These are phyloP conservation scores for Litchi chinensis DNA, from an alignment of 345 rosid genomes.

Conservation along the genomic window DNA sequence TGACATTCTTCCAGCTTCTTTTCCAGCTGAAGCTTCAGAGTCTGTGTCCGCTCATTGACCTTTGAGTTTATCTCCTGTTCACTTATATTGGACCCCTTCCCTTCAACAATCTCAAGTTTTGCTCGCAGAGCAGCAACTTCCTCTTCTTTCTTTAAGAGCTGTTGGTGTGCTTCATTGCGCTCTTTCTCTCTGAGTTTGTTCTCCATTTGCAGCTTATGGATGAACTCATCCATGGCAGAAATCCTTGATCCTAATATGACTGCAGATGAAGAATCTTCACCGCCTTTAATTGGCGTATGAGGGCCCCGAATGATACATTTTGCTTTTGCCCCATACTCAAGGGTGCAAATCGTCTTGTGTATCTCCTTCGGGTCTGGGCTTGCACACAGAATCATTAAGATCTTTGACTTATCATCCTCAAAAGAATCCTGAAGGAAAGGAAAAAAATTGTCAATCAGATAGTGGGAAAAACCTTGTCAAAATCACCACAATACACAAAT, in stretches of 20 bases:
- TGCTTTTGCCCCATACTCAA: constrained; percentile 98
- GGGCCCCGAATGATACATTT: constrained; percentile 93
- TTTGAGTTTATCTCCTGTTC: constrained; percentile 79
- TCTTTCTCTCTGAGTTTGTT: constrained; percentile 82
- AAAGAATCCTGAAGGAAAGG: constrained; percentile 77
- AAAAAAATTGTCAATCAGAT: not conserved
- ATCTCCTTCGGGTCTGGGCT: constrained; percentile 95
- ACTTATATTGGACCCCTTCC: constrained; percentile 49
- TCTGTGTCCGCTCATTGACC: constrained; percentile 64
- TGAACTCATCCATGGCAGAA: constrained; percentile 92
- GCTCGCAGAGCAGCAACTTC: constrained; percentile 72
- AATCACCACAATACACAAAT: constrained; percentile 5
- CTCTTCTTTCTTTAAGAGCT: constrained; percentile 78
- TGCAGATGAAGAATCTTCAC: constrained; percentile 67
- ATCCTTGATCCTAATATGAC: constrained; percentile 69
- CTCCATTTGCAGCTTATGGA: constrained; percentile 80
- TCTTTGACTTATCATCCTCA: constrained; percentile 94
- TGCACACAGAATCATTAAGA: constrained; percentile 92
- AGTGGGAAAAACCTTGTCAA: not conserved
- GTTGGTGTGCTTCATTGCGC: constrained; percentile 68
- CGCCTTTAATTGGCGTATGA: constrained; percentile 67
- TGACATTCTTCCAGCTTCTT: constrained; percentile 76
- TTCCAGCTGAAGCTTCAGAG: constrained; percentile 61
- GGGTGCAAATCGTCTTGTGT: constrained; percentile 94
- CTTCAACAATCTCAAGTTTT: constrained; percentile 42